A percentile compares a stretch with the other conserved stretches of the same genome.
These are phyloP conservation scores for Barbarea vulgaris DNA, from an alignment of 345 rosid species.

Conservation along the genomic window DNA sequence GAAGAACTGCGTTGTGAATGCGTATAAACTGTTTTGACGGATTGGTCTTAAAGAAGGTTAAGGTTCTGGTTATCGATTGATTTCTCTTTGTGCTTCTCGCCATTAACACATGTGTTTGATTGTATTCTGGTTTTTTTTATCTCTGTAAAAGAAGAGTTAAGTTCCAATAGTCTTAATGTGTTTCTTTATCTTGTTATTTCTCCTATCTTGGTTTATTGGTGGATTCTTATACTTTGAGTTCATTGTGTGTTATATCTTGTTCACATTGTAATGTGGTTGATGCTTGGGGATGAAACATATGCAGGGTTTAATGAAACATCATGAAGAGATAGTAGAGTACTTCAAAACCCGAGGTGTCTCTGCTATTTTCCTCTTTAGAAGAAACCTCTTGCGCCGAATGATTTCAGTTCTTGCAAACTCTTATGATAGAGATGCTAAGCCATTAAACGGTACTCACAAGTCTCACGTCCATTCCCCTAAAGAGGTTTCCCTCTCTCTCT, in stretches of 20 bases:
- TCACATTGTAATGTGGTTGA: slow-evolving; percentile 23
- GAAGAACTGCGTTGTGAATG: neutral
- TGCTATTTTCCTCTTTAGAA: slow-evolving; percentile 83
- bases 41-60: neutral
- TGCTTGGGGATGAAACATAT: slow-evolving; percentile 21
- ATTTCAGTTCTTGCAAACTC: slow-evolving; percentile 94
- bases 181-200: neutral
- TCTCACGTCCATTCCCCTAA: slow-evolving; percentile 91
- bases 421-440: slow-evolving; percentile 79
- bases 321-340: slow-evolving; percentile 80
- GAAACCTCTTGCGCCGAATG: slow-evolving; percentile 89
- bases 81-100: neutral
- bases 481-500: slow-evolving; percentile 55
- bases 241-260: neutral
- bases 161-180: neutral
- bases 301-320: slow-evolving; percentile 92
- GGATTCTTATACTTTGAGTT: neutral
- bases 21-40: neutral
- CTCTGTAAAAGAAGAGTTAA: neutral
- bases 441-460: slow-evolving; percentile 90
- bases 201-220: neutral
- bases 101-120: neutral
- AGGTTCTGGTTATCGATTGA: slow-evolving; percentile 13
- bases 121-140: neutral
- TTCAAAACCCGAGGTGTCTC: slow-evolving; percentile 84